phyloP scores from a whole-genome alignment of 306 rosid species.

The Carpinus viminea region DNA sequence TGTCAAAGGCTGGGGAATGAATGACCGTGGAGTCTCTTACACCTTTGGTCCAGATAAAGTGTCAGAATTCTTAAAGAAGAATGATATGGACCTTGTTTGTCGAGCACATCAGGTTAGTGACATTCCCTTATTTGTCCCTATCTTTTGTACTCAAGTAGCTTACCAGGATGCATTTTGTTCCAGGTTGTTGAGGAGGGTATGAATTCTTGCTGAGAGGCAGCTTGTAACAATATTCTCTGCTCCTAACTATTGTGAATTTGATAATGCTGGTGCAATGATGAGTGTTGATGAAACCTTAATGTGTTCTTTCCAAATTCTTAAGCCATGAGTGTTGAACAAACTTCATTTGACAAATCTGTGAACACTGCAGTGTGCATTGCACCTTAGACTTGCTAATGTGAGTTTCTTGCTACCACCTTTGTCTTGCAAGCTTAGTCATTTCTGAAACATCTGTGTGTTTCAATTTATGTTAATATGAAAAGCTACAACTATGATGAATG shows the following conservation, averaged over 20 bases:
- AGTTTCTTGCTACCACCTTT: slow-evolving; percentile 1
- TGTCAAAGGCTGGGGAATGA: slow-evolving; percentile 49
- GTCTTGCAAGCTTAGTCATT: background rate
- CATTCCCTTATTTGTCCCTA: background rate
- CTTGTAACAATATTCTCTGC: slow-evolving; percentile 49
- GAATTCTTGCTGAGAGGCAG: slow-evolving; percentile 48
- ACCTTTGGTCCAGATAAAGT: slow-evolving; percentile 39
- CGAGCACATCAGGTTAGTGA: slow-evolving; percentile 40
- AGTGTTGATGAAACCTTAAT: slow-evolving; percentile 45
- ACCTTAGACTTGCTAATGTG: slow-evolving; percentile 19
- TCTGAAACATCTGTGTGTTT: background rate
- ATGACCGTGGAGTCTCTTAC: slow-evolving; percentile 47
- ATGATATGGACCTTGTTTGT: slow-evolving; percentile 47
- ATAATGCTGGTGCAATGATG: slow-evolving; percentile 48
- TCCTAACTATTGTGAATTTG: slow-evolving; percentile 46
- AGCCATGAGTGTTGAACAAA: slow-evolving; percentile 37
- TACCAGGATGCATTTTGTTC: slow-evolving; percentile 10
- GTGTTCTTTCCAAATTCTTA: slow-evolving; percentile 47
- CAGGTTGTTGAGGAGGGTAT: slow-evolving; percentile 46
- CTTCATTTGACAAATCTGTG: slow-evolving; percentile 21
- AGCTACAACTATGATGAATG: background rate
- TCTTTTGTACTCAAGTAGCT: background rate
- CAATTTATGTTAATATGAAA: slow-evolving; percentile 1
- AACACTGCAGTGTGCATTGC: slow-evolving; percentile 11
- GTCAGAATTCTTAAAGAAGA: slow-evolving; percentile 39